Evolutionary conservation across 345 rosid species (phyloP), one percentile per base, ranked within the genome.

Genomic region (Anastatica hierochuntica): DNA sequence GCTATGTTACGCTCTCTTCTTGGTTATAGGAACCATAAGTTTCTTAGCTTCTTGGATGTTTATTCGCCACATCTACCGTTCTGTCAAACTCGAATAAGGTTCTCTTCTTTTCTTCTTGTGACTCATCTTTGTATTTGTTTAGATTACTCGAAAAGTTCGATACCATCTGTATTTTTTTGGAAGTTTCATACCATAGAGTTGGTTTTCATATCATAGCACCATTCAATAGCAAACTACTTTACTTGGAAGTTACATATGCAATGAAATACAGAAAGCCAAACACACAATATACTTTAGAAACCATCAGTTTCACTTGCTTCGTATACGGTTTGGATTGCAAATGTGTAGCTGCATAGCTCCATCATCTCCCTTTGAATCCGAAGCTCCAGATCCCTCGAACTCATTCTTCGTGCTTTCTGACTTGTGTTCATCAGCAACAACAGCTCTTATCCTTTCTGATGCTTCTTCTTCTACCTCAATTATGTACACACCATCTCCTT

Each of bases 1-100:
- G 72, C 41, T 85, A 44, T 81, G 94, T 76, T 83, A 83, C 8
- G 80, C 79, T 13, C 49, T 86, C 56, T 90, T 82, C 75, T 64
- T 90, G 64, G 78, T 90, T 55, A 77, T 90, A n/a, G 80, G 81
- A 19, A 53, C 80, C 26, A 40, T 84, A 20, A 70, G 94, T 63
- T 86, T 84, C 36, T 59, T 60, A 40, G 72, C 83, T 53, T 83
- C 95, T 47, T 76, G 80, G 67, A 33, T 63, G 44, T 86, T 80
- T 37, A 80, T 84, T 60, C 73, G 78, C 33, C 73, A 54, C 50
- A 77, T 83, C 14, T 79, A 82, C 53, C 72, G 43, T 9, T 81
- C 80, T 56, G 79, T 74, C 21, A 88, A 80, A 66, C 75, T 63
- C 10, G 69, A 69, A 44, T 69, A 55, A 14, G 16, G n/a, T 55